Percentiles rank a stretch among this genome's conserved stretches.
These are phyloP conservation scores for Cystofilobasidium macerans DNA, from an alignment of 768 basidiomycete genomes.

Conservation along the genomic window DNA sequence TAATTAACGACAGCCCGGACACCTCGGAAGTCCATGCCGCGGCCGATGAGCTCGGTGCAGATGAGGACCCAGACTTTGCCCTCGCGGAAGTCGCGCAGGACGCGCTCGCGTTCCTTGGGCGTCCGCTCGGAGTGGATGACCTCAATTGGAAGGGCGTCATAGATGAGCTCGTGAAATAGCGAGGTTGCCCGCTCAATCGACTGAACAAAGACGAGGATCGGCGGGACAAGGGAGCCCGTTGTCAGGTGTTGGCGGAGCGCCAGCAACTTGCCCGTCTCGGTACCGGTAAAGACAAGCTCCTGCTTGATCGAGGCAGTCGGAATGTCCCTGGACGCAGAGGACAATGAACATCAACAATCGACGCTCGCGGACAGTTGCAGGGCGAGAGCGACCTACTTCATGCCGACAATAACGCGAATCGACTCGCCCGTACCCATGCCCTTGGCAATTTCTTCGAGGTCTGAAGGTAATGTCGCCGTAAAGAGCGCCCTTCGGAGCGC, in stretches of 20 bases:
- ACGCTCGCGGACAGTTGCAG: background rate
- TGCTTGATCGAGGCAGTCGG: constrained; percentile 85
- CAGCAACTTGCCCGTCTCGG: constrained; percentile 86
- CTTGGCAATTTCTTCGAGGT: constrained; percentile 76
- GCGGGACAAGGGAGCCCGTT: constrained; percentile 63
- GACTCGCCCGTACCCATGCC: constrained; percentile 64
- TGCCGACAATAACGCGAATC: constrained; percentile 85
- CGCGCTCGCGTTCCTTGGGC: constrained; percentile 75
- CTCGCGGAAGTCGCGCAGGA: constrained; percentile 67
- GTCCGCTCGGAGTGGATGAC: constrained; percentile 84
- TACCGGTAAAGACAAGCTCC: constrained; percentile 77
- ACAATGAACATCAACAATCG: background rate
- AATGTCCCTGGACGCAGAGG: constrained; percentile 55
- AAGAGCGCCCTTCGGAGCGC: constrained; percentile 76
- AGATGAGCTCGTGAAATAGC: constrained; percentile 72
- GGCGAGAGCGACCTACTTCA: constrained; percentile 56
- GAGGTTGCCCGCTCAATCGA: constrained; percentile 49
- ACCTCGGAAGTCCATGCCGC: constrained; percentile 97
- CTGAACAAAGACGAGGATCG: constrained; percentile 85
- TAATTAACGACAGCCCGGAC: constrained; percentile 81
- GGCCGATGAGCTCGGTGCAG: constrained; percentile 92
- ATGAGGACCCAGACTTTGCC: constrained; percentile 93
- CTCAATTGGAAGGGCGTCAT: constrained; percentile 67
- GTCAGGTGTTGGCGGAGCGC: constrained; percentile 70
- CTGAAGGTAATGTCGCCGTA: constrained; percentile 85